These are phyloP conservation scores for Meripilus lineatus DNA, from an alignment of 1,284 basidiomycete species.

Conservation along the genomic window DNA sequence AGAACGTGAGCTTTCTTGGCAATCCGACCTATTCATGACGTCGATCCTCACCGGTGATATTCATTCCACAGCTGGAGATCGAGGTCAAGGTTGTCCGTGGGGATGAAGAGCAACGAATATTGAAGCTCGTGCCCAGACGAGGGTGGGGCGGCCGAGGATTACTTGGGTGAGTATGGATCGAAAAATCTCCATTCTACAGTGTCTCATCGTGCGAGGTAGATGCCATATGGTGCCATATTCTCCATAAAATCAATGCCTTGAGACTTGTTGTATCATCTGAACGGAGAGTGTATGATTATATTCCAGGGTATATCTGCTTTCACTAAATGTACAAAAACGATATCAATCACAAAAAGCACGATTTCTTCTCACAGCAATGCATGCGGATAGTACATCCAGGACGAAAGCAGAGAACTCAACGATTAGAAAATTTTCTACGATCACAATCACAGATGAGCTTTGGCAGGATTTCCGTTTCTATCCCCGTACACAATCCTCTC, in stretches of 20 bases:
- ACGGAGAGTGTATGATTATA: no score
- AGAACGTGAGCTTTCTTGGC: conserved; percentile 60
- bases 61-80: conserved; percentile 41
- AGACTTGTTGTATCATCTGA: no score
- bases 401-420: not conserved
- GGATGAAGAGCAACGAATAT: conserved; percentile 28
- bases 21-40: not conserved
- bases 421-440: not conserved
- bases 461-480: conserved; percentile 17
- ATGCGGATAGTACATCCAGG: no score
- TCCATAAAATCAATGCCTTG: no score
- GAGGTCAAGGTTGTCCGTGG: conserved; percentile 37
- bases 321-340: no score
- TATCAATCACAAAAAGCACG: no score
- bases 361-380: no score
- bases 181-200: conserved; percentile 5
- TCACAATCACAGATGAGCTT: conserved; percentile 2
- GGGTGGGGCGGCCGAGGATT: conserved; percentile 78
- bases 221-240: conserved; percentile 69
- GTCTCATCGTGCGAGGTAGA: conserved; percentile 28
- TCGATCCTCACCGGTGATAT: not conserved
- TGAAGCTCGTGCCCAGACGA: conserved; percentile 51
- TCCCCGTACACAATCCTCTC: conserved; percentile 28
- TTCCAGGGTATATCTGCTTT: no score
- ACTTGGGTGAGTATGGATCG: conserved; percentile 55